phyloP scores from a whole-genome alignment of 2,329 filamentous ascomycete genomes.

The Hymenoscyphus fraxineus region DNA sequence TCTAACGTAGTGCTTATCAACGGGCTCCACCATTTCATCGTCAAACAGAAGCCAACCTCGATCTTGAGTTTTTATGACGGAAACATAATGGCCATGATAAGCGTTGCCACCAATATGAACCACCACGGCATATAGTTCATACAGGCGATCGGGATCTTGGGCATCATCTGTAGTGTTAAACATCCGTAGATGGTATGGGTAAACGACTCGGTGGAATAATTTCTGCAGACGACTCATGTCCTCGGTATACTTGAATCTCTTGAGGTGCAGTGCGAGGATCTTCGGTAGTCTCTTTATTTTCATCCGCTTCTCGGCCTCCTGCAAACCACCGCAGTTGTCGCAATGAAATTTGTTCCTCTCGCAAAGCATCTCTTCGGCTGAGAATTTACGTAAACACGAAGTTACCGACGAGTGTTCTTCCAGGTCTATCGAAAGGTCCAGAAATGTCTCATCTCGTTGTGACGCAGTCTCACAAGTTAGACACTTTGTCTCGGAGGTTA shows the following conservation, averaged over 20 bases:
- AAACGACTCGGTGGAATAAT: constrained; percentile 93
- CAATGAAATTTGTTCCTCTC: constrained; percentile 99
- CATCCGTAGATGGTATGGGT: constrained; percentile 91
- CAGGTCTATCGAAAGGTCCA: constrained; percentile 93
- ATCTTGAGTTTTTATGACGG: constrained; percentile 95
- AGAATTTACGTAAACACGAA: constrained; percentile 91
- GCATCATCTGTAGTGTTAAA: constrained; percentile 98
- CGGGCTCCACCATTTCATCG: constrained; percentile 97
- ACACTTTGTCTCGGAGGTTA: constrained; percentile 95
- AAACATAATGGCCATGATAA: constrained; percentile 96
- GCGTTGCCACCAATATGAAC: constrained; percentile 96
- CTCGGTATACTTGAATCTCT: constrained; percentile 98
- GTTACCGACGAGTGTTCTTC: constrained; percentile 96
- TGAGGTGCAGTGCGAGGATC: constrained; percentile 87
- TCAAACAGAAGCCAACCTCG: constrained; percentile 95
- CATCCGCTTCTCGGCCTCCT: constrained; percentile 98
- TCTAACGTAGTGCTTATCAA: constrained; percentile 91
- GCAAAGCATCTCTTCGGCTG: constrained; percentile 96
- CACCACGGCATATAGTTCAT: constrained; percentile 95
- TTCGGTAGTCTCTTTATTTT: constrained; percentile 94
- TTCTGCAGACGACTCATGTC: constrained; percentile 92
- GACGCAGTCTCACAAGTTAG: constrained; percentile 94
- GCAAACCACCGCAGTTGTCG: constrained; percentile 91
- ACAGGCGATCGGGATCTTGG: constrained; percentile 86
- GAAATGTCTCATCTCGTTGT: constrained; percentile 89